phyloP scores from a whole-genome alignment of 306 rosid species.

The Spatholobus suberectus region DNA sequence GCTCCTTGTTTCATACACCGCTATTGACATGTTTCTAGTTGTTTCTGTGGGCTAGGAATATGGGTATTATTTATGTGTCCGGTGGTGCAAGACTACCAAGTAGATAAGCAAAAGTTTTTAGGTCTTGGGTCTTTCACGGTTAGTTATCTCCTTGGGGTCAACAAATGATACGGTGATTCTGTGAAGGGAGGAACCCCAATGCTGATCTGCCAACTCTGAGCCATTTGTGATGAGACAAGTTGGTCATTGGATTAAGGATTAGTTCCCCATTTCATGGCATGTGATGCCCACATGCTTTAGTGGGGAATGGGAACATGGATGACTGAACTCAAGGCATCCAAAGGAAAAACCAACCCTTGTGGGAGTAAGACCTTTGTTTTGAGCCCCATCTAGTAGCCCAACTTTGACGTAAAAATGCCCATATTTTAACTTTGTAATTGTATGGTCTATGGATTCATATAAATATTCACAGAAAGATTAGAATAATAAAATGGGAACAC shows the following conservation, averaged over 20 bases:
- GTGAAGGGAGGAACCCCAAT: slow-evolving; percentile 33
- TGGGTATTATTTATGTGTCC: not conserved
- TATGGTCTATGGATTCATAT: not conserved
- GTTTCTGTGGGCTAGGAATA: slow-evolving; percentile 23
- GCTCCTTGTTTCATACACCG: not conserved
- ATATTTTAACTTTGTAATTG: slow-evolving; percentile 11
- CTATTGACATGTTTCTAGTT: slow-evolving; percentile 20
- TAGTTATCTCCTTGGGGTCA: slow-evolving; percentile 43
- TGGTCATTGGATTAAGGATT: slow-evolving; percentile 25
- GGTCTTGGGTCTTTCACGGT: not conserved
- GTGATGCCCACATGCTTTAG: slow-evolving; percentile 62
- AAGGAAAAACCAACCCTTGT: slow-evolving; percentile 36
- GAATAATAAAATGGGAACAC: slow-evolving; percentile 24
- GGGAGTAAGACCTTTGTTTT: slow-evolving; percentile 24
- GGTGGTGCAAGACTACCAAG: not conserved
- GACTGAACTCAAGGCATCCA: slow-evolving; percentile 48
- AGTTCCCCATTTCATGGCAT: slow-evolving; percentile 45
- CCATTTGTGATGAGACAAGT: slow-evolving; percentile 24
- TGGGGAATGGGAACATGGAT: slow-evolving; percentile 56
- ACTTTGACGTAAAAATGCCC: slow-evolving; percentile 25
- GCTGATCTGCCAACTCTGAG: slow-evolving; percentile 40
- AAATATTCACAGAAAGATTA: not conserved
- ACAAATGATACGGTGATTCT: slow-evolving; percentile 27
- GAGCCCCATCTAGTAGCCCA: slow-evolving; percentile 35
- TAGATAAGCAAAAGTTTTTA: not conserved